These are phyloP conservation scores for Alternaria brassicae DNA, from an alignment of 2,329 filamentous ascomycete species.

Conservation along the genomic window DNA sequence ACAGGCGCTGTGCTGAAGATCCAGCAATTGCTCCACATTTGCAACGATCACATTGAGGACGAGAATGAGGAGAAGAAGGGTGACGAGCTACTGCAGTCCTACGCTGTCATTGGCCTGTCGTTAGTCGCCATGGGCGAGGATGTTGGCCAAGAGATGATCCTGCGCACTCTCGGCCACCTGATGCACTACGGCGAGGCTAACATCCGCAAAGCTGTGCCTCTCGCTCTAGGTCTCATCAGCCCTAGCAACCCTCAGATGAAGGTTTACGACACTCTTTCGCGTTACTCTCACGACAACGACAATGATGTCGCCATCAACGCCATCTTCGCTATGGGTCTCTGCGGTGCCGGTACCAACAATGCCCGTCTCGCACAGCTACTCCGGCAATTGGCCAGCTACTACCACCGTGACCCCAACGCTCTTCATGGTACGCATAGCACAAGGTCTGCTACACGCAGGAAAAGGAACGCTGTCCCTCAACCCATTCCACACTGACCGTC, in stretches of 20 bases:
- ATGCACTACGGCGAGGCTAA: constrained; percentile 99
- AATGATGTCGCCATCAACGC: constrained; percentile 98
- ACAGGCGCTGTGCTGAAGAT: constrained; percentile 97
- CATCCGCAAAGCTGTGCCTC: constrained; percentile 92
- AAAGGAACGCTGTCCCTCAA: constrained; percentile 96
- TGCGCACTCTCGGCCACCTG: constrained; percentile 94
- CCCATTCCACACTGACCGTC: constrained; percentile 98
- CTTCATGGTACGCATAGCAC: constrained; percentile 99
- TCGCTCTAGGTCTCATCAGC: constrained; percentile 95
- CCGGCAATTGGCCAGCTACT: constrained; percentile 95
- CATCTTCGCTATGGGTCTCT: constrained; percentile 98
- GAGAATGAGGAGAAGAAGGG: constrained; percentile 89
- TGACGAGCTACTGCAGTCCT: constrained; percentile 93
- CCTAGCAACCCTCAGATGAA: constrained; percentile 99
- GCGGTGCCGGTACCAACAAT: constrained; percentile 97
- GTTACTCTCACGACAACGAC: constrained; percentile 98
- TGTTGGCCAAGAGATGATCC: constrained; percentile 97
- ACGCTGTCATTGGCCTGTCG: constrained; percentile 92
- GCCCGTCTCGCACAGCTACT: constrained; percentile 93
- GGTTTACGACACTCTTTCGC: constrained; percentile 95
- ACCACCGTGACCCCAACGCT: constrained; percentile 93
- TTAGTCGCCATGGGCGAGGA: constrained; percentile 98
- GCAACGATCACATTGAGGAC: constrained; percentile 96
- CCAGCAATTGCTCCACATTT: constrained; percentile 95
- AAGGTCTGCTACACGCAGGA: constrained; percentile 97